A percentile compares a stretch with the other conserved stretches of the same genome.
Conservation (phyloP, 2,329 filamentous ascomycete genomes). For the Phyllosticta capitalensis region DNA sequence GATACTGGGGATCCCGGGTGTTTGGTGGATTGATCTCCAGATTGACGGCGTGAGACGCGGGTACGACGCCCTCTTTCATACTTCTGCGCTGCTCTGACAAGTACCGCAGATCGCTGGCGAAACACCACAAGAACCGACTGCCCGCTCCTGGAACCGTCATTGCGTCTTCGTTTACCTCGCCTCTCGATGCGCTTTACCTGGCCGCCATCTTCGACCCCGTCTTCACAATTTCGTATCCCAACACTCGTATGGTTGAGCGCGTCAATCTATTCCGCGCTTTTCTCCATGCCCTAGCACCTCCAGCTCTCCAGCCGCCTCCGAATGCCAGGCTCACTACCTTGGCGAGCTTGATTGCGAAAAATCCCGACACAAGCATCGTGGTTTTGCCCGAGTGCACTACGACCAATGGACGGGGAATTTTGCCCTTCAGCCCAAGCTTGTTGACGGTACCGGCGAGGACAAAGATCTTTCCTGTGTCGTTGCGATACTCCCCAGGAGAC, state of each 20-base stretch:
- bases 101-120: conserved; percentile 49
- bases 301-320: conserved; percentile 30
- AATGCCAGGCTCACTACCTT: conserved; percentile 28
- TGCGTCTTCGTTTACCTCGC: conserved; percentile 82
- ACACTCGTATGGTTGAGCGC: conserved; percentile 60
- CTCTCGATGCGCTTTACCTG: conserved; percentile 86
- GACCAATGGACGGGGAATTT: conserved; percentile 82
- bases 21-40: conserved; percentile 98
- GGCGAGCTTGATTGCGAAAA: conserved; percentile 47
- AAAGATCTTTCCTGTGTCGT: conserved; percentile 80
- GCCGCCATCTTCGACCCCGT: conserved; percentile 93
- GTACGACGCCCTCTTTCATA: conserved; percentile 31
- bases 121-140: conserved; percentile 60
- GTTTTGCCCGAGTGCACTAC: conserved; percentile 93
- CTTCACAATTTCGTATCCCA: conserved; percentile 78
- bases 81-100: not conserved
- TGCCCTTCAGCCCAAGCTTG: conserved; percentile 72
- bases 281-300: conserved; percentile 57
- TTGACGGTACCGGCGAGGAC: conserved; percentile 56
- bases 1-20: conserved; percentile 76
- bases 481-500: conserved; percentile 81
- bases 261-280: conserved; percentile 72
- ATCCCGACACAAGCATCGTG: conserved; percentile 68
- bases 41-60: conserved; percentile 94
- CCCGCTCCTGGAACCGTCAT: conserved; percentile 75